A percentile compares a stretch with the other conserved stretches of the same genome.
These are phyloP conservation scores for Neolentinus lepideus DNA, from an alignment of 1,284 basidiomycete species.

Conservation along the genomic window DNA sequence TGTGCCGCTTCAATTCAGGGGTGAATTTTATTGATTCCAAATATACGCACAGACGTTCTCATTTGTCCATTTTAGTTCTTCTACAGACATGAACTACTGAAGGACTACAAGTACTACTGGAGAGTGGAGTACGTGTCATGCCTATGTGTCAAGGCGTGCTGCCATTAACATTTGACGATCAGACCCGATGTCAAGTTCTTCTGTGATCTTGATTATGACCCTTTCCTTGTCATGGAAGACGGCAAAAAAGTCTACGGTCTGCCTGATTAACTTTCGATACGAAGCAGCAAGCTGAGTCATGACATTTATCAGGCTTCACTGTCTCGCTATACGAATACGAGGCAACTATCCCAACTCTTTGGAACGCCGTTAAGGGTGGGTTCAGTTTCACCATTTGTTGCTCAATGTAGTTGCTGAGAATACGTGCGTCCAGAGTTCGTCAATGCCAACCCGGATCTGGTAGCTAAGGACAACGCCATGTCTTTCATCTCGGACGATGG, in stretches of 20 bases:
- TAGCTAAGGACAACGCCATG: constrained; percentile 57
- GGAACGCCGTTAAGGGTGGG: constrained; percentile 48
- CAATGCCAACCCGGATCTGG: constrained; percentile 44
- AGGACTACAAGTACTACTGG: constrained; percentile 91
- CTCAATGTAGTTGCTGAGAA: background rate
- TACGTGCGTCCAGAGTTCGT: constrained; percentile 51
- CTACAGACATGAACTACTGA: constrained; percentile 75
- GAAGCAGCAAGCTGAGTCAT: background rate
- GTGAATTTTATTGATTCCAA: constrained; percentile 37
- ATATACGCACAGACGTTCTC: background rate
- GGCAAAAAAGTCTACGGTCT: constrained; percentile 45
- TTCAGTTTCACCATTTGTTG: constrained; percentile 5
- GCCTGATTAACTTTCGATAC: background rate
- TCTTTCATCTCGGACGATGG: constrained; percentile 58
- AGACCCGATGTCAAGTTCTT: constrained; percentile 36
- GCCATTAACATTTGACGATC: background rate
- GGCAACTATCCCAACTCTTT: constrained; percentile 61
- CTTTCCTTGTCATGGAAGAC: constrained; percentile 53
- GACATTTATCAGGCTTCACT: constrained; percentile 39
- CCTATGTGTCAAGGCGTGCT: background rate
- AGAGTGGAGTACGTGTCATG: constrained; percentile 49
- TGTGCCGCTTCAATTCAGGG: constrained; percentile 94
- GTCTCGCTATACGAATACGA: constrained; percentile 62
- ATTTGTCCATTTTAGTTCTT: constrained; percentile 81
- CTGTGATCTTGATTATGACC: constrained; percentile 52